These are phyloP conservation scores for Trichoderma orchidacearum DNA, from an alignment of 495 filamentous ascomycete genomes.

Conservation along the genomic window DNA sequence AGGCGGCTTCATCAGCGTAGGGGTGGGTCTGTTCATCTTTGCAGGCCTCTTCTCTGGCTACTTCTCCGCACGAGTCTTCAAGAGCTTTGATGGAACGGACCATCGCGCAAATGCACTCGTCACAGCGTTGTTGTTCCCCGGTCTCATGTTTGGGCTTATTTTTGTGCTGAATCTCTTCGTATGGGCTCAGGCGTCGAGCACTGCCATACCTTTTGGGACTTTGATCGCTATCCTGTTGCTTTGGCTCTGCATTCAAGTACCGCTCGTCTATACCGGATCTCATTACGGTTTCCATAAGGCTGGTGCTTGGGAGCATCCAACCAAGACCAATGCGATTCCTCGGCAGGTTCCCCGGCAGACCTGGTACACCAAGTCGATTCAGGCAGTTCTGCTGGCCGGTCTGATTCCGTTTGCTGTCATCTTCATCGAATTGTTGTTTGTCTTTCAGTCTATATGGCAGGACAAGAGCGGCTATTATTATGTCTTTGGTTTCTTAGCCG, in stretches of 20 bases:
- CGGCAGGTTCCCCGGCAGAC: constrained; percentile 67
- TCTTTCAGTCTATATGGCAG: constrained; percentile 85
- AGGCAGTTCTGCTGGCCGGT: constrained; percentile 59
- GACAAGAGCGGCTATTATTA: constrained; percentile 94
- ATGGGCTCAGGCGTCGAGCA: constrained; percentile 86
- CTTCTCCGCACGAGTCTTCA: constrained; percentile 73
- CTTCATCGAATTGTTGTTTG: constrained; percentile 86
- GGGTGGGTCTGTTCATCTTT: constrained; percentile 74
- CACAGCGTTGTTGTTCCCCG: constrained; percentile 76
- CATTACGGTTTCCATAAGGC: constrained; percentile 62
- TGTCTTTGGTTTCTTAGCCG: constrained; percentile 78
- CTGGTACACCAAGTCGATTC: constrained; percentile 59
- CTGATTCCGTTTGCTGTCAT: constrained; percentile 86
- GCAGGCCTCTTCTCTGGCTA: constrained; percentile 89
- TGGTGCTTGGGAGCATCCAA: constrained; percentile 71
- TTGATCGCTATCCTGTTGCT: constrained; percentile 63
- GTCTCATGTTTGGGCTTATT: constrained; percentile 62
- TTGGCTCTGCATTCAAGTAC: constrained; percentile 84
- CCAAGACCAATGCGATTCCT: constrained; percentile 61
- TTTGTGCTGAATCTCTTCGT: constrained; percentile 88
- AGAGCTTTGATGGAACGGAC: constrained; percentile 69
- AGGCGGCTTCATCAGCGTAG: constrained; percentile 83
- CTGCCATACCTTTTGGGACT: constrained; percentile 79
- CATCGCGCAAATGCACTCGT: constrained; percentile 76
- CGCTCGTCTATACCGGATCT: constrained; percentile 74